phyloP scores from a whole-genome alignment of 2,329 filamentous ascomycete genomes.

The Colletotrichum gigasporum region DNA sequence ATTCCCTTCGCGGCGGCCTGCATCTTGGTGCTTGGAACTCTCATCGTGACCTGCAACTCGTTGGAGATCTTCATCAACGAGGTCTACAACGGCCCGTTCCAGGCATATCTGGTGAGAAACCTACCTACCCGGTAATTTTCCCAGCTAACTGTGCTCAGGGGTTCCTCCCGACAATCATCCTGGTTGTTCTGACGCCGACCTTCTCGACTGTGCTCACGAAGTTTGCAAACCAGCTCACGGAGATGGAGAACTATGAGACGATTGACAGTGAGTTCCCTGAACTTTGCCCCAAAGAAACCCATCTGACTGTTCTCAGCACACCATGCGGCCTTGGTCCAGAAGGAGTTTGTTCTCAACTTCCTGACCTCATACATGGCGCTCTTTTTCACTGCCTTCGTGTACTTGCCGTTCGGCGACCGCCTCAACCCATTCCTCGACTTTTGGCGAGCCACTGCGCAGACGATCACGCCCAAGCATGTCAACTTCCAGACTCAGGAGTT shows the following conservation, averaged over 20 bases:
- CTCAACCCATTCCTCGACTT: constrained; percentile 88
- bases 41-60: constrained; percentile 88
- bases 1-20: constrained; percentile 86
- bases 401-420: constrained; percentile 87
- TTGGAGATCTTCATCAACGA: constrained; percentile 97
- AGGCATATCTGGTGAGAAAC: constrained; percentile 77
- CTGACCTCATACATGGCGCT: constrained; percentile 94
- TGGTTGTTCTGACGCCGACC: constrained; percentile 84
- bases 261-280: constrained; percentile 64
- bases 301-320: constrained; percentile 63
- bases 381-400: constrained; percentile 93
- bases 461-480: constrained; percentile 80
- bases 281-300: neutral
- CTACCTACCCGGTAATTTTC: constrained; percentile 21
- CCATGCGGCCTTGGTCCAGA: constrained; percentile 85
- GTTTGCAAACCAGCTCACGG: constrained; percentile 80
- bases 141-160: constrained; percentile 57
- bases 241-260: constrained; percentile 93
- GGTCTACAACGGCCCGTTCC: constrained; percentile 89
- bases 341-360: constrained; percentile 96
- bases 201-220: constrained; percentile 79
- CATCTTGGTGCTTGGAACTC: constrained; percentile 74
- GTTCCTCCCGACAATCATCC: constrained; percentile 87
- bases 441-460: constrained; percentile 78
- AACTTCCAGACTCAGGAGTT: constrained; percentile 74